These are phyloP conservation scores for Pterocarpus santalinus DNA, from an alignment of 306 rosid genomes.

Conservation along the genomic window DNA sequence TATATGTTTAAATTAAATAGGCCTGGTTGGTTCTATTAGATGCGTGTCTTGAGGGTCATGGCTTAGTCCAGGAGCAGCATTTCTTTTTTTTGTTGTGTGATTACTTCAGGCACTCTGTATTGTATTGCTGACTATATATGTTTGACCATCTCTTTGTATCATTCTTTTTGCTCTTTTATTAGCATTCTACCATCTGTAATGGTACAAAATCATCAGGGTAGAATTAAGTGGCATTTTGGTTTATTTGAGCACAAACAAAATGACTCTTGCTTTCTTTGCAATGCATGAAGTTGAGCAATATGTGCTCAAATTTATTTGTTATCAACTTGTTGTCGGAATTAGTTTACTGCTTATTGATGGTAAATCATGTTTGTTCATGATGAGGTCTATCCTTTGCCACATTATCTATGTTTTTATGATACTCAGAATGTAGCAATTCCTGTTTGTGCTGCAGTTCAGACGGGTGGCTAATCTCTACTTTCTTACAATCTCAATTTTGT, in stretches of 20 bases:
- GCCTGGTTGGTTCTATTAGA: constrained; percentile 22
- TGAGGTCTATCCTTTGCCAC: constrained; percentile 38
- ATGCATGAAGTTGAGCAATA: constrained; percentile 5
- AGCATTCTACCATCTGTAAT: constrained; percentile 15
- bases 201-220: constrained; percentile 31
- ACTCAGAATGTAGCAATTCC: constrained; percentile 62
- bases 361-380: constrained; percentile 23
- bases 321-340: constrained; percentile 16
- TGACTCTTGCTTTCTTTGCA: constrained; percentile 24
- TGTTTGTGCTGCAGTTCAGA: constrained; percentile 85
- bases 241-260: constrained; percentile 25
- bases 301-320: constrained; percentile 11
- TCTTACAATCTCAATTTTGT: constrained; percentile 91
- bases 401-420: constrained; percentile 43
- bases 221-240: constrained; percentile 22
- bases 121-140: constrained; percentile 1
- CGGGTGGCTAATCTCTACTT: constrained; percentile 99
- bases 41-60: constrained; percentile 23
- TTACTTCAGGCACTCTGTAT: constrained; percentile 15
- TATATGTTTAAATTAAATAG: constrained; percentile 12
- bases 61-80: constrained; percentile 7
- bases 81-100: not conserved
- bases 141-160: not conserved
- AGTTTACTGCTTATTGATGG: constrained; percentile 32
- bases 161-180: constrained; percentile 26